These are phyloP conservation scores for Fusarium graminum DNA, from an alignment of 2,329 filamentous ascomycete species.

Conservation along the genomic window DNA sequence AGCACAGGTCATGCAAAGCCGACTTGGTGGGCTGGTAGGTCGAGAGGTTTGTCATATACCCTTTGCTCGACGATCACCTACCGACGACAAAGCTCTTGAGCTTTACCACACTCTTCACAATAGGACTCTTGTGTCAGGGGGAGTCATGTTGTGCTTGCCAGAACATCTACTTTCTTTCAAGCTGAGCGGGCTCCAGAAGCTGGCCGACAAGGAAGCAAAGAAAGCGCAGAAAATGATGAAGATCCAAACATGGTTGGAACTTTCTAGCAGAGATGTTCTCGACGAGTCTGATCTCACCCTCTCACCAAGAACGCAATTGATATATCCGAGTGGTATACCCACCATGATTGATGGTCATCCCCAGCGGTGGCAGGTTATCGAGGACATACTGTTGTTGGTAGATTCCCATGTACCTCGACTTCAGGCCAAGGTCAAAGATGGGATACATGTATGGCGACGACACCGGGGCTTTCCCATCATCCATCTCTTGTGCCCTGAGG, in stretches of 20 bases:
- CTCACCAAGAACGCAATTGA: constrained; percentile 66
- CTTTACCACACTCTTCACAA: constrained; percentile 57
- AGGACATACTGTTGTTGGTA: constrained; percentile 59
- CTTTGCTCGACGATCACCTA: constrained; percentile 65
- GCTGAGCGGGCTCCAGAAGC: constrained; percentile 69
- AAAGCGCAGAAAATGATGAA: constrained; percentile 63
- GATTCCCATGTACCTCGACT: constrained; percentile 57
- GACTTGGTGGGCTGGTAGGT: constrained; percentile 66
- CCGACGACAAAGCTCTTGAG: constrained; percentile 48
- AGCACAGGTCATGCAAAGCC: constrained; percentile 65
- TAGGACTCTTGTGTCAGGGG: constrained; percentile 56
- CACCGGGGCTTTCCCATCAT: constrained; percentile 65
- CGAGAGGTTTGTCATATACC: constrained; percentile 67
- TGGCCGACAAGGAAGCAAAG: constrained; percentile 60
- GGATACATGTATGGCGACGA: constrained; percentile 62
- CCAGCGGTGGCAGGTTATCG: constrained; percentile 62
- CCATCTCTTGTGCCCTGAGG: constrained; percentile 65
- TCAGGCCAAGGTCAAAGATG: constrained; percentile 52
- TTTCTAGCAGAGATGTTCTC: constrained; percentile 68
- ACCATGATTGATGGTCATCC: constrained; percentile 65
- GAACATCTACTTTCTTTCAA: constrained; percentile 75
- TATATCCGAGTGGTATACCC: constrained; percentile 67
- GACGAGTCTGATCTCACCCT: constrained; percentile 74
- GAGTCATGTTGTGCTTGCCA: constrained; percentile 70
- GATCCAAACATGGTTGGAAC: constrained; percentile 64